Evolutionary conservation across 441 rosid species (phyloP).

Genomic region (Brassica hybrid): DNA sequence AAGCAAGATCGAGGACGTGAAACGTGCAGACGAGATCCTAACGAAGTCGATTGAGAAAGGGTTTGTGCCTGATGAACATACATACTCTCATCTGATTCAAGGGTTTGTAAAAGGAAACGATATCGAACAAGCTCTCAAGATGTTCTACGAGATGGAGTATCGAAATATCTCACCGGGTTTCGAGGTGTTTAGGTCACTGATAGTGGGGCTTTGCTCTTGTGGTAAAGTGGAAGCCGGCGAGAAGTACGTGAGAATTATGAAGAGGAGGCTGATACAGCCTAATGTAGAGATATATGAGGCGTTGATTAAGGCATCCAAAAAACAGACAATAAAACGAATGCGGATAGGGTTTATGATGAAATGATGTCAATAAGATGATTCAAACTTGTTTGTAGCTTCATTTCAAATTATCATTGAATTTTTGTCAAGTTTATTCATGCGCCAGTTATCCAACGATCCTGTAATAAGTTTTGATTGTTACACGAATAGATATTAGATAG

Average conservation of each 20-base stretch:
- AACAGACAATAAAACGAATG: conserved; percentile 45
- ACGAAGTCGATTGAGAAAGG: conserved; percentile 62
- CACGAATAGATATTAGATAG: background rate
- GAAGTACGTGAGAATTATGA: conserved; percentile 56
- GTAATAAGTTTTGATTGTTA: conserved; percentile 3
- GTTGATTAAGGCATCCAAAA: conserved; percentile 41
- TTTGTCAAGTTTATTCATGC: background rate
- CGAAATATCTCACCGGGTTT: conserved; percentile 52
- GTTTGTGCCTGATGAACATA: conserved; percentile 53
- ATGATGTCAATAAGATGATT: conserved; percentile 42
- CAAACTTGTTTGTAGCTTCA: conserved; percentile 3
- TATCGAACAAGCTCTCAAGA: conserved; percentile 61
- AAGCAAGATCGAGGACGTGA: conserved; percentile 41
- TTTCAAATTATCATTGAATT: background rate
- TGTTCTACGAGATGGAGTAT: conserved; percentile 74
- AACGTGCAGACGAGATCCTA: conserved; percentile 53
- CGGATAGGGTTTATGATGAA: conserved; percentile 47
- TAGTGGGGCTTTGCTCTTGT: conserved; percentile 50
- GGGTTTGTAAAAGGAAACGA: conserved; percentile 55
- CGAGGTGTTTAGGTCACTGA: conserved; percentile 47
- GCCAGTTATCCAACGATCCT: background rate
- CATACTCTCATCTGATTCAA: conserved; percentile 57
- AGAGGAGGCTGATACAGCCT: conserved; percentile 45
- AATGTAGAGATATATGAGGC: conserved; percentile 47
- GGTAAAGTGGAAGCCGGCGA: conserved; percentile 65